Percentiles rank a stretch among this genome's conserved stretches.
Conservation (phyloP, 2,329 filamentous ascomycete species). For the Scedosporium apiospermum region DNA sequence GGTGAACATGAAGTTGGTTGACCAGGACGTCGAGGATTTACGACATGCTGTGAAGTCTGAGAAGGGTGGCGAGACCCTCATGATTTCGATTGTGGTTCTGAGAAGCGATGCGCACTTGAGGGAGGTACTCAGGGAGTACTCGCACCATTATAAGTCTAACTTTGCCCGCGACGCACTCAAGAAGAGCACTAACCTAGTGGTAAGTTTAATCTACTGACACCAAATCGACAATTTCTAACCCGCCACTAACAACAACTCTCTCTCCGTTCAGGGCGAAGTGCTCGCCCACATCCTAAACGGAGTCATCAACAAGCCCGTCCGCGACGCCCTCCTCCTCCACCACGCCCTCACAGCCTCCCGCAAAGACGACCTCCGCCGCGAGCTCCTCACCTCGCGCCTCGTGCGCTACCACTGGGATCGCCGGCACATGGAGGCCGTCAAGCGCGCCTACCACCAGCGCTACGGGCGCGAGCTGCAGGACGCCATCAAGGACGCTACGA, state of each 20-base stretch:
- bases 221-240: not conserved
- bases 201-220: constrained; percentile 38
- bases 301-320: constrained; percentile 88
- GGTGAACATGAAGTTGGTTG: constrained; percentile 50
- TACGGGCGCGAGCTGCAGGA: constrained; percentile 68
- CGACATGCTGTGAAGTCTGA: constrained; percentile 59
- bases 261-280: constrained; percentile 64
- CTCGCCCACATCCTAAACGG: constrained; percentile 94
- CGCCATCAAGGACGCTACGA: constrained; percentile 68
- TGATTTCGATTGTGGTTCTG: constrained; percentile 75
- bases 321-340: constrained; percentile 82
- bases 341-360: constrained; percentile 74
- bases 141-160: constrained; percentile 62
- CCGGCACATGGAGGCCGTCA: constrained; percentile 68
- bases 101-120: constrained; percentile 74
- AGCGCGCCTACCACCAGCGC: constrained; percentile 67
- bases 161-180: constrained; percentile 81
- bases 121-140: constrained; percentile 71
- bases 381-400: constrained; percentile 78
- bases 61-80: constrained; percentile 76
- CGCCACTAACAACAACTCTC: not conserved
- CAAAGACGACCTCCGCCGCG: constrained; percentile 64
- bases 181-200: constrained; percentile 87
- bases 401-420: constrained; percentile 91
- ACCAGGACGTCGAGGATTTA: constrained; percentile 64